Evolutionary conservation across 345 rosid genomes (phyloP).

Genomic region (Clarkia xantiana): DNA sequence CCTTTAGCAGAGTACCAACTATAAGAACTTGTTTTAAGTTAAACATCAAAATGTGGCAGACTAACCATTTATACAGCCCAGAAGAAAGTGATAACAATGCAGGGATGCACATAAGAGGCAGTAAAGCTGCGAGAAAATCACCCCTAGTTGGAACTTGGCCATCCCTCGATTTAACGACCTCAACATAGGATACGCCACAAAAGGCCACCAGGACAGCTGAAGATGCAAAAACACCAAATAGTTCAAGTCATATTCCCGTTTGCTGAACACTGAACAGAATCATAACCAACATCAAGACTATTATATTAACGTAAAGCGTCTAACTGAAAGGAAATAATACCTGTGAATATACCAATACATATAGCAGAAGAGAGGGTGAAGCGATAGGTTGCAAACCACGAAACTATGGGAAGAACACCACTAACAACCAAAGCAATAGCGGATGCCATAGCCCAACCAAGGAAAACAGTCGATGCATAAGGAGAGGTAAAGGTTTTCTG

Average conservation of each 20-base stretch:
- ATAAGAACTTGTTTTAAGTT: not conserved
- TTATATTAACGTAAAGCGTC: not conserved
- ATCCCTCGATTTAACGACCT: conserved; percentile 78
- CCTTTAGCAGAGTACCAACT: not conserved
- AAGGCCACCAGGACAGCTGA: conserved; percentile 87
- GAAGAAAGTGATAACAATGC: conserved; percentile 75
- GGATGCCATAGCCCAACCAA: conserved; percentile 98
- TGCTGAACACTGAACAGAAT: not conserved
- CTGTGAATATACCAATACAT: conserved; percentile 69
- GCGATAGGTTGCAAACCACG: conserved; percentile 95
- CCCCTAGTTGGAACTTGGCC: conserved; percentile 70
- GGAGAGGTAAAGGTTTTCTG: conserved; percentile 55
- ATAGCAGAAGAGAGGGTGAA: conserved; percentile 85
- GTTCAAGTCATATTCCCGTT: not conserved
- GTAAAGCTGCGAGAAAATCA: conserved; percentile 93
- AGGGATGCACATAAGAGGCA: conserved; percentile 92
- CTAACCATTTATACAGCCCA: conserved; percentile 93
- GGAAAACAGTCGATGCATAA: conserved; percentile 72
- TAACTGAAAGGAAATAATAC: conserved; percentile 17
- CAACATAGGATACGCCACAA: conserved; percentile 83
- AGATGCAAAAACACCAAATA: conserved; percentile 15
- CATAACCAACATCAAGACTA: not conserved
- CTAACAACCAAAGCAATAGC: conserved; percentile 83
- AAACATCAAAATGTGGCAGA: conserved; percentile 9
- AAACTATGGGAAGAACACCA: conserved; percentile 83